Evolutionary conservation across 2,329 filamentous ascomycete genomes (phyloP).

Genomic region (Venturiaceae sp.): DNA sequence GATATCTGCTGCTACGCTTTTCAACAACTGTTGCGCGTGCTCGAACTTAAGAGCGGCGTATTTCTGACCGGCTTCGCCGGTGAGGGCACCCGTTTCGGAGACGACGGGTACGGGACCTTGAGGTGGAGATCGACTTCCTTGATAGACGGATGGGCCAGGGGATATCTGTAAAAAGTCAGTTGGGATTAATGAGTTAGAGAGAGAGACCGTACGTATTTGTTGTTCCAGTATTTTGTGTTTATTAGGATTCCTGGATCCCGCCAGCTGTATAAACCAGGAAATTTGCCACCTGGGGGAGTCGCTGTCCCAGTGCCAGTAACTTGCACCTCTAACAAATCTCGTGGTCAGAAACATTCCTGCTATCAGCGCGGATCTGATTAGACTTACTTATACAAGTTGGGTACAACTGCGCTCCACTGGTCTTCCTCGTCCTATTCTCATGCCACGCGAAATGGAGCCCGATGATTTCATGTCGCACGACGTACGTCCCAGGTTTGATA

Average conservation of each 20-base stretch:
- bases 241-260: slow-evolving; percentile 4
- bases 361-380: background rate
- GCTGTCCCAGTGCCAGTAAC: slow-evolving; percentile 4
- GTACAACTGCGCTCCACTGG: background rate
- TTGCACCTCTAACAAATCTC: background rate
- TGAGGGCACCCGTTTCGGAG: background rate
- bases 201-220: background rate
- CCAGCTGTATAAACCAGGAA: background rate
- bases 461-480: slow-evolving; percentile 44
- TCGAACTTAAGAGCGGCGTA: background rate
- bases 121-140: background rate
- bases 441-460: slow-evolving; percentile 29
- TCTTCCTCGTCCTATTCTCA: slow-evolving; percentile 1
- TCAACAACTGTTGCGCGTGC: background rate
- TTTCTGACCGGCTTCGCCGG: background rate
- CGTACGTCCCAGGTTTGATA: slow-evolving; percentile 38
- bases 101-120: background rate
- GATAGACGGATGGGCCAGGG: background rate
- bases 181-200: background rate
- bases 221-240: background rate
- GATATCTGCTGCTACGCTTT: background rate
- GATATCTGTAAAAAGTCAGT: background rate
- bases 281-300: slow-evolving; percentile 3
- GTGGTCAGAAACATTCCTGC: background rate
- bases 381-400: background rate